Base-by-base conservation (phyloP, 768 basidiomycete genomes). In the Tricholoma terreum region DNA sequence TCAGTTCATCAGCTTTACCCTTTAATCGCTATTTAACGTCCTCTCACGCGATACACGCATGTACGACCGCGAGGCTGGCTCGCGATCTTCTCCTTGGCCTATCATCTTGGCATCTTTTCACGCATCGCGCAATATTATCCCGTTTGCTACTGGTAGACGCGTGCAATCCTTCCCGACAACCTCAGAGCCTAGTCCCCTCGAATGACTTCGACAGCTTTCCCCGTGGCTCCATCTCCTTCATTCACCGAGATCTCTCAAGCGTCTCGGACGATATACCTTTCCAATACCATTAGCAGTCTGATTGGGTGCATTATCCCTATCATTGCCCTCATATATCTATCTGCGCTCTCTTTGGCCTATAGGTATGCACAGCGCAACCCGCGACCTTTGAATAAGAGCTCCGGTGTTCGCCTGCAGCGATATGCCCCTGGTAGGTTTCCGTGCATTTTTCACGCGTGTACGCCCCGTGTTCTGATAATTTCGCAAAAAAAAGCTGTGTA, bases 371-470 rank as follows among this genome's bases (percentile, higher is more conserved):
- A 69, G 21, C 76, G 70, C 42, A 73, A 79, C 52, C 82, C 80
- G 27, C 74, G 73, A 43, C 75, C 79, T 1, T 61, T 83, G 54
- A 82, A 82, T 60, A 85, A 84, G 64, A 64, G 71, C 10, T 77
- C 78, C 42, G 79, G 82, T 2, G 66, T 77, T 30, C 69, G 67
- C 38, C 63, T 80, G 35, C 78, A 80, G 63, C 75, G 76, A 58
- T 86, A 80, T 63, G 79, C 79, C 8, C 81, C 85, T 61, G 69
- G 85, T 83, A 66, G 58, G 78, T 71, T 31, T 31, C 24, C 45
- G 19, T 42, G 31, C 43, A 27, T 12, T 15, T 17, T 49, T 31
- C 9, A n/a, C 27, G 3, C 46, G 15, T 30, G 46, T 49, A 31
- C n/a, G 1, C 45, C 22, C 24, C 51, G 52, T 34, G 27, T 52